A percentile compares a stretch with the other conserved stretches of the same genome.
Conservation (phyloP, 2,329 filamentous ascomycete genomes). For the Paraphoma sp. region DNA sequence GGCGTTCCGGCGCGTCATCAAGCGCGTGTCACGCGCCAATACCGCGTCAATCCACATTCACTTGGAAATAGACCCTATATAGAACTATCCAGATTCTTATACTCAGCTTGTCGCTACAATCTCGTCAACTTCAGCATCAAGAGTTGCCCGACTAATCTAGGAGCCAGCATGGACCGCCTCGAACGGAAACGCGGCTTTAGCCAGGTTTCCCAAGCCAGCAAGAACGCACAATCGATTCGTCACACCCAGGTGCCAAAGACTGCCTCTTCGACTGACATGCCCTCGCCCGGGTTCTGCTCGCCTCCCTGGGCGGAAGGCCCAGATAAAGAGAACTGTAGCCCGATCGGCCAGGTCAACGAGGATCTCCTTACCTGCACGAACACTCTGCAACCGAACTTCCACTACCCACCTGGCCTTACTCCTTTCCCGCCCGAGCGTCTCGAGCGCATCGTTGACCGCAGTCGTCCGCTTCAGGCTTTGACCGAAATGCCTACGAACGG, state of each 20-base stretch:
- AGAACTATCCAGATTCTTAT: not conserved
- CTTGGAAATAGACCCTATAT: not conserved
- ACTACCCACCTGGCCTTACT: not conserved
- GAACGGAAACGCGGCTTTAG: not conserved
- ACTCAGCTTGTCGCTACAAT: not conserved
- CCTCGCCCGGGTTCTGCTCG: not conserved
- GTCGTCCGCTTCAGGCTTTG: conserved; percentile 2
- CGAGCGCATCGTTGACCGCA: not conserved
- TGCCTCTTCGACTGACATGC: not conserved
- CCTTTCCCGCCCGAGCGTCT: not conserved
- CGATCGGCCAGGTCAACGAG: not conserved
- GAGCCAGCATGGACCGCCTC: not conserved
- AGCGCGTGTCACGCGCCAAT: not conserved
- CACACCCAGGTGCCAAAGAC: not conserved
- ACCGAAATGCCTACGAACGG: not conserved
- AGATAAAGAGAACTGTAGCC: not conserved
- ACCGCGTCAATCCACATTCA: not conserved
- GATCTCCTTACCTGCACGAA: not conserved
- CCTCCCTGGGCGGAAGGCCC: not conserved
- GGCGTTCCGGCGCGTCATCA: not conserved
- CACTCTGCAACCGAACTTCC: not conserved
- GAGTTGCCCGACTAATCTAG: not conserved
- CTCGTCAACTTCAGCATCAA: not conserved
- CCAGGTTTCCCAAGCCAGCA: not conserved
- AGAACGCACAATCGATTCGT: not conserved